Conservation (phyloP, 768 basidiomycete species). For the Mycena polygramma region DNA sequence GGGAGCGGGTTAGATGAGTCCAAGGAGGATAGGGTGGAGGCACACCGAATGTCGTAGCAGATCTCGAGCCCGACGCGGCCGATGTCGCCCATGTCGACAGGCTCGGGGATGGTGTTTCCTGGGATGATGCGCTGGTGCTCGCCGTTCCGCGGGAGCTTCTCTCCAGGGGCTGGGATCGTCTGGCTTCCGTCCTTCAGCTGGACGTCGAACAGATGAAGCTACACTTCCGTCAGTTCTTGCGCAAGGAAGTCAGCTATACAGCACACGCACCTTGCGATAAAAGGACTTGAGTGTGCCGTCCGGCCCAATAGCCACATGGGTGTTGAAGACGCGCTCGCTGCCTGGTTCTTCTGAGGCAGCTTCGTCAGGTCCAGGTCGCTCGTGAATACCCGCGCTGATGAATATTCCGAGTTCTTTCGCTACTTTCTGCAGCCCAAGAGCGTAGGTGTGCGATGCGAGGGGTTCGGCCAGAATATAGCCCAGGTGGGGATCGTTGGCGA, state of each 20-base stretch:
- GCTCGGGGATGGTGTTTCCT: constrained; percentile 26
- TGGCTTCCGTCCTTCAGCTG: constrained; percentile 32
- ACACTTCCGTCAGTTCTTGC: background rate
- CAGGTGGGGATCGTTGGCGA: constrained; percentile 24
- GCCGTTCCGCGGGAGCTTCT: background rate
- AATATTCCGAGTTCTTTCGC: constrained; percentile 34
- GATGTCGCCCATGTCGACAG: constrained; percentile 34
- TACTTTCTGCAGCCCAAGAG: constrained; percentile 25
- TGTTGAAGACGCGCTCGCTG: constrained; percentile 38
- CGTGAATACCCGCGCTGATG: constrained; percentile 36
- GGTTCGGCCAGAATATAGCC: constrained; percentile 33
- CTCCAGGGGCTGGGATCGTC: background rate
- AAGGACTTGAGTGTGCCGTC: constrained; percentile 24
- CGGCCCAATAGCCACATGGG: constrained; percentile 32
- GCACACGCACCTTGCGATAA: constrained; percentile 32
- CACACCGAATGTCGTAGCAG: constrained; percentile 35
- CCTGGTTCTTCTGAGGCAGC: constrained; percentile 32
- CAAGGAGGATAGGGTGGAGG: too few relatives aligned
- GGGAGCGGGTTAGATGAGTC: too few relatives aligned
- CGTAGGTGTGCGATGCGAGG: constrained; percentile 33
- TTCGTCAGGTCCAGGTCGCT: constrained; percentile 29
- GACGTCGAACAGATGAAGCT: constrained; percentile 37
- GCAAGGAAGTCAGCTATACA: background rate
- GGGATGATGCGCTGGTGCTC: constrained; percentile 35
- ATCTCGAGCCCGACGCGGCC: constrained; percentile 37